Conservation (phyloP, 805 yeast species). For the Lachancea sp. region DNA sequence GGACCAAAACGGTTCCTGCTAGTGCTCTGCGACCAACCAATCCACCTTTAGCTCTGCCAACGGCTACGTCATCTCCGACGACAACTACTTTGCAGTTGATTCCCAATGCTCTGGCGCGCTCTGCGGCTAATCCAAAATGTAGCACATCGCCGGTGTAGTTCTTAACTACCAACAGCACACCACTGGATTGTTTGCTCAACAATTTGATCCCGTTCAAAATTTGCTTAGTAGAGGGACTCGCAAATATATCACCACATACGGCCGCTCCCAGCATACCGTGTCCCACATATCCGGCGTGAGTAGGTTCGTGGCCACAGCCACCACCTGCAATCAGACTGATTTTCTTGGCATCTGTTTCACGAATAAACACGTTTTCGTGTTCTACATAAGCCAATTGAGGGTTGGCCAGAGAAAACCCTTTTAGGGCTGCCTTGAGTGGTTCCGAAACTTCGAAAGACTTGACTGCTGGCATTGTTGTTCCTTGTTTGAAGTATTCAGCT, state of each 20-base stretch:
- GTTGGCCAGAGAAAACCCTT: constrained; percentile 35
- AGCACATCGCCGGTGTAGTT: constrained; percentile 93
- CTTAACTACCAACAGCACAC: constrained; percentile 75
- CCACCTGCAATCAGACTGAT: constrained; percentile 83
- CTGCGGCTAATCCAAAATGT: constrained; percentile 89
- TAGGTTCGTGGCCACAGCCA: constrained; percentile 94
- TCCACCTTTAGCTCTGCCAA: constrained; percentile 82
- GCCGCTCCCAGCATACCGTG: constrained; percentile 78
- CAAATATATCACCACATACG: constrained; percentile 86
- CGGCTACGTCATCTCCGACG: constrained; percentile 91
- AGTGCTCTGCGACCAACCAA: constrained; percentile 92
- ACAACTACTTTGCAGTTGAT: constrained; percentile 63
- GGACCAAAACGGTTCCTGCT: constrained; percentile 86
- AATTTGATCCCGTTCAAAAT: constrained; percentile 57
- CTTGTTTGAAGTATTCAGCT: no score
- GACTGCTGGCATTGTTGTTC: constrained; percentile 9
- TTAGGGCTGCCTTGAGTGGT: constrained; percentile 34
- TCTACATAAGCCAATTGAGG: constrained; percentile 34
- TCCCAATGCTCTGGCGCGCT: constrained; percentile 77
- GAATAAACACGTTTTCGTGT: constrained; percentile 35
- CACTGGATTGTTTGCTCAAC: constrained; percentile 35
- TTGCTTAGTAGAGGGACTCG: constrained; percentile 92
- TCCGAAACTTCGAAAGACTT: constrained; percentile 38
- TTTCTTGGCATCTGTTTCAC: constrained; percentile 38
- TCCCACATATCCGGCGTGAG: constrained; percentile 90